Evolutionary conservation across 2,329 filamentous ascomycete species (phyloP), one percentile per base, ranked within the genome.

Genomic region (Paradendryphiella salina): DNA sequence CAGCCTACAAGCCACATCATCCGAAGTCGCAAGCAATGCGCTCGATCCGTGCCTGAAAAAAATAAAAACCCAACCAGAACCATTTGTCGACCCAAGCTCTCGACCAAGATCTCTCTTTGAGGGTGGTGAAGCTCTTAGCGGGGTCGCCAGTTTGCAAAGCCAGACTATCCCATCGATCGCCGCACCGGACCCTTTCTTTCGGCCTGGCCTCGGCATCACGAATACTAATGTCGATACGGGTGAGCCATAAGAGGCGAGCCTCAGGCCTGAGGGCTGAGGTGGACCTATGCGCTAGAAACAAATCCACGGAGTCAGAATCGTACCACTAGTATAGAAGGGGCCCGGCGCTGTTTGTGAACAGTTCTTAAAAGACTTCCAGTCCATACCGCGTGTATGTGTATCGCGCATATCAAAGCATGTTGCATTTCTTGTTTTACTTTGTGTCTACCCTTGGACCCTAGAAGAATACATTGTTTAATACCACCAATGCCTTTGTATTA

Each of bases 201-300:
- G 60, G 11, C 2, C 5, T 20, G 32, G 49, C 38, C 61, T 64
- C 60, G 61, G 61, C 59, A 62, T 59, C 53, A 62, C 53, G 36
- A 52, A 43, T 15, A 18, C 21, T 37, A 17, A 46, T 43, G 54
- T 59, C 54, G 54, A 46, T 56, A 57, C 54, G 40, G 20, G 15
- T 44, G 39, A 21, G 40, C 35, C 23, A 35, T 35, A 52, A 23
- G 50, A 53, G 45, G 23, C 31, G 31, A 15, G n/a, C 50, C 47
- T 51, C 46, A 50, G 38, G 39, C 46, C 51, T 57, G 32, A 26
- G 26, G 14, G 37, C 40, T 26, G 32, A 43, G 41, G 39, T 55
- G 50, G 49, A 54, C 32, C 37, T 28, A 35, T 15, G 40, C 38
- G 34, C 33, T 60, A 58, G 53, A 21, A 20, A 31, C 15, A 9